Percentiles rank a stretch among this genome's conserved stretches.
Conservation (phyloP, 495 filamentous ascomycete genomes). For the Penicillium parvum region DNA sequence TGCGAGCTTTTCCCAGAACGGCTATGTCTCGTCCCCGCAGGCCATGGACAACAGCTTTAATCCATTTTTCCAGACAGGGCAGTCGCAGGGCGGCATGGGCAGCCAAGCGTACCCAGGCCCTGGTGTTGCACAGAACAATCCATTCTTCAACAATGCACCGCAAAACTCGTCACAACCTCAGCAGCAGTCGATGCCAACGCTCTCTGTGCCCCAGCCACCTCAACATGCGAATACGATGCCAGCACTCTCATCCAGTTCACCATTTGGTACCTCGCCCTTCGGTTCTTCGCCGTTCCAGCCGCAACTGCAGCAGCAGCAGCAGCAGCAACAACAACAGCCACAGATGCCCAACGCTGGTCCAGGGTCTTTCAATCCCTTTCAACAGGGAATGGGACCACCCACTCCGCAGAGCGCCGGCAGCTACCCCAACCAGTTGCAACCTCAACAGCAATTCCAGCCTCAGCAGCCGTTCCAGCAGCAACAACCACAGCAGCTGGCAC, state of each 20-base stretch:
- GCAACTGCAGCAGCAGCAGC: constrained; percentile 31
- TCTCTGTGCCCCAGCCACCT: constrained; percentile 23
- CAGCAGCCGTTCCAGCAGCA: constrained; percentile 21
- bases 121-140: constrained; percentile 42
- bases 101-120: constrained; percentile 28
- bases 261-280: constrained; percentile 33
- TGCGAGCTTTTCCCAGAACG: constrained; percentile 50
- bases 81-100: constrained; percentile 35
- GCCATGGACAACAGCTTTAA: constrained; percentile 50
- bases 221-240: constrained; percentile 46
- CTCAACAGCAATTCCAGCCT: constrained; percentile 23
- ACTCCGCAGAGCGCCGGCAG: constrained; percentile 25
- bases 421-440: constrained; percentile 28
- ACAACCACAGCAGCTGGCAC: constrained; percentile 35
- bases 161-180: constrained; percentile 31
- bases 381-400: constrained; percentile 28
- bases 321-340: constrained; percentile 36
- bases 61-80: constrained; percentile 58
- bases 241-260: constrained; percentile 27
- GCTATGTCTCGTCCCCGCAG: constrained; percentile 40
- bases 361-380: constrained; percentile 36
- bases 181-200: constrained; percentile 28
- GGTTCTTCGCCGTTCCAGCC: constrained; percentile 36
- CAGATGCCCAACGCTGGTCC: constrained; percentile 21
- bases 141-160: constrained; percentile 47